Percentiles rank a stretch among this genome's conserved stretches.
phyloP scores from a whole-genome alignment of 768 basidiomycete species.

The Nidularia sp. region DNA sequence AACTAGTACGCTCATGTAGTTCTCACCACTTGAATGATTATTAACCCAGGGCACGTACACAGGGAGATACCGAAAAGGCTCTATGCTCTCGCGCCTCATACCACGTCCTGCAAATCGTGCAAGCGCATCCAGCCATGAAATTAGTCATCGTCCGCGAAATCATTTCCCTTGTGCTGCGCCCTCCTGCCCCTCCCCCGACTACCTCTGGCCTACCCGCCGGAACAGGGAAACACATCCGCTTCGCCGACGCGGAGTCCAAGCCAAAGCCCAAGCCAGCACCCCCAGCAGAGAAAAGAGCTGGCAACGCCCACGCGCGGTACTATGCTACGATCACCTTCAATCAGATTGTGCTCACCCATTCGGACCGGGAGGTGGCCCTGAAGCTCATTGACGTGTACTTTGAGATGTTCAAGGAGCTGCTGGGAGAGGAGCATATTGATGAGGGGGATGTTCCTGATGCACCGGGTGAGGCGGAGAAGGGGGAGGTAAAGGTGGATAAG shows the following conservation, averaged over 20 bases:
- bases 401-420: constrained; percentile 85
- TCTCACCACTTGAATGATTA: neutral
- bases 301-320: constrained; percentile 77
- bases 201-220: constrained; percentile 27
- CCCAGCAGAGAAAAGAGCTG: constrained; percentile 32
- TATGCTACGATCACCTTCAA: constrained; percentile 94
- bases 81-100: constrained; percentile 89
- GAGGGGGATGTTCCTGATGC: constrained; percentile 23
- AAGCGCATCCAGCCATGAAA: constrained; percentile 93
- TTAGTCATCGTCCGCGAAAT: constrained; percentile 84
- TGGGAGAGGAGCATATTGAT: constrained; percentile 51
- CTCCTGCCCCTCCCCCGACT: constrained; percentile 33
- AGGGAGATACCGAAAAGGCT: constrained; percentile 89
- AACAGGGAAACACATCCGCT: constrained; percentile 47
- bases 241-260: constrained; percentile 32
- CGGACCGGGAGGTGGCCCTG: constrained; percentile 70
- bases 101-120: constrained; percentile 84
- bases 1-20: constrained; percentile 56
- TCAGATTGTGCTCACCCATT: constrained; percentile 74
- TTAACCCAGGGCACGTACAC: neutral
- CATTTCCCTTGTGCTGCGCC: constrained; percentile 70
- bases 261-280: constrained; percentile 22
- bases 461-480: constrained; percentile 23
- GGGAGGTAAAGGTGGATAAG: constrained; percentile 31
- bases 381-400: constrained; percentile 89